Conservation (phyloP, 2,329 filamentous ascomycete genomes). For the Sclerotinia spermophila region DNA sequence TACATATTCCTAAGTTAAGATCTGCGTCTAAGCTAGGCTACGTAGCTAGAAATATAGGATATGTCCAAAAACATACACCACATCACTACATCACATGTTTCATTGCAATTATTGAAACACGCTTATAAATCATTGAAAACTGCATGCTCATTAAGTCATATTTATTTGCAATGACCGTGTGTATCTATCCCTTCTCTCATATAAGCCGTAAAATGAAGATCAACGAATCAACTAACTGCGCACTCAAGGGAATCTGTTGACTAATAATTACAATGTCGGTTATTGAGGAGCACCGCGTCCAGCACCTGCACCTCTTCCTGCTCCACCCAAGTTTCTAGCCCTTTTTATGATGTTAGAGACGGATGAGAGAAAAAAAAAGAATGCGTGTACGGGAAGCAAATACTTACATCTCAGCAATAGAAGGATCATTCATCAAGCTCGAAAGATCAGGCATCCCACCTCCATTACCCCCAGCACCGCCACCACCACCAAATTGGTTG, state of each 20-base stretch:
- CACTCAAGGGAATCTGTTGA: constrained; percentile 3
- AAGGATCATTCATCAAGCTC: constrained; percentile 86
- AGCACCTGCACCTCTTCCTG: constrained; percentile 14
- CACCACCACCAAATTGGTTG: constrained; percentile 59
- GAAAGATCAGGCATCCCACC: constrained; percentile 87
- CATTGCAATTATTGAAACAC: neutral
- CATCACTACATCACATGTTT: neutral
- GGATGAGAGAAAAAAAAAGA: neutral
- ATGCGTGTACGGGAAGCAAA: neutral
- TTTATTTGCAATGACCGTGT: neutral
- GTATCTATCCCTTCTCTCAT: neutral
- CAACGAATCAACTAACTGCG: neutral
- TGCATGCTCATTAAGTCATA: neutral
- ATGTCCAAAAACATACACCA: neutral
- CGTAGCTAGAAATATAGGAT: neutral
- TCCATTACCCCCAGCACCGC: constrained; percentile 49
- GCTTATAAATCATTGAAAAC: neutral
- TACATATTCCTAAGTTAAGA: neutral
- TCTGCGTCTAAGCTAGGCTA: neutral
- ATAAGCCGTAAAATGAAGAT: neutral
- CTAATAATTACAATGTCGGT: neutral
- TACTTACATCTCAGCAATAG: constrained; percentile 87
- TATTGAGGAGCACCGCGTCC: constrained; percentile 15
- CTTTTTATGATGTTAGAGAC: constrained; percentile 1
- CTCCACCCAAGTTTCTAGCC: constrained; percentile 17